A percentile compares a stretch with the other conserved stretches of the same genome.
These are phyloP conservation scores for Ceratonia siliqua DNA, from an alignment of 306 rosid species.

Conservation along the genomic window DNA sequence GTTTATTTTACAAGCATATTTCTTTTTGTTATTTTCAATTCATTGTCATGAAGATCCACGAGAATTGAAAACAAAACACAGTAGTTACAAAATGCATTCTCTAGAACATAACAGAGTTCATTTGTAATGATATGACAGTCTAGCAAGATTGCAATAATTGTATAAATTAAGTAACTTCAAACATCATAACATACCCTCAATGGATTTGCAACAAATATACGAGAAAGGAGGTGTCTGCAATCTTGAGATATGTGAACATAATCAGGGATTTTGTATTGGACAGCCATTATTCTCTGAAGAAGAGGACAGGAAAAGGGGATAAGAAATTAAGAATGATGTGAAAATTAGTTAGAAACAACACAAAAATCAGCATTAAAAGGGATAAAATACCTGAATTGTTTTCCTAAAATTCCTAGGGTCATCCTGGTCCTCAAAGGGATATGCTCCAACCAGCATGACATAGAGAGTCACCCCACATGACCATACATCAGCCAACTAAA, in stretches of 20 bases:
- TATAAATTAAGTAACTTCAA: neutral
- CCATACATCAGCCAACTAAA: conserved; percentile 82
- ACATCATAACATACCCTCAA: conserved; percentile 46
- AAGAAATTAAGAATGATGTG: conserved; percentile 30
- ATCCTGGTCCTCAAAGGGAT: conserved; percentile 79
- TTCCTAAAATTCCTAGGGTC: conserved; percentile 78
- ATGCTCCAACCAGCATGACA: conserved; percentile 81
- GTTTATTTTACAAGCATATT: neutral
- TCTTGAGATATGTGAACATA: conserved; percentile 72
- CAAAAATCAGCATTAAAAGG: conserved; percentile 20
- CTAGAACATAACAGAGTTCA: neutral
- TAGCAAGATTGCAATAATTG: neutral
- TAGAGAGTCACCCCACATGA: conserved; percentile 83
- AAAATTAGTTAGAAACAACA: conserved; percentile 11
- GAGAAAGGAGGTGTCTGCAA: conserved; percentile 57
- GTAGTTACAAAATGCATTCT: neutral
- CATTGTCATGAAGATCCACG: neutral
- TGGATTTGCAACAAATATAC: conserved; percentile 58
- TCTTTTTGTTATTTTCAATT: conserved; percentile 5
- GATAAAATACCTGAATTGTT: conserved; percentile 65
- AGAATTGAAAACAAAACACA: conserved; percentile 1
- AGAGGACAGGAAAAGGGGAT: conserved; percentile 22
- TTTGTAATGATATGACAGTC: neutral
- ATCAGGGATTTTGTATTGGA: conserved; percentile 68
- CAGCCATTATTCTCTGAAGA: conserved; percentile 62